Base-by-base conservation (phyloP, 495 filamentous ascomycete genomes). In the Pyrenula massariospora region DNA sequence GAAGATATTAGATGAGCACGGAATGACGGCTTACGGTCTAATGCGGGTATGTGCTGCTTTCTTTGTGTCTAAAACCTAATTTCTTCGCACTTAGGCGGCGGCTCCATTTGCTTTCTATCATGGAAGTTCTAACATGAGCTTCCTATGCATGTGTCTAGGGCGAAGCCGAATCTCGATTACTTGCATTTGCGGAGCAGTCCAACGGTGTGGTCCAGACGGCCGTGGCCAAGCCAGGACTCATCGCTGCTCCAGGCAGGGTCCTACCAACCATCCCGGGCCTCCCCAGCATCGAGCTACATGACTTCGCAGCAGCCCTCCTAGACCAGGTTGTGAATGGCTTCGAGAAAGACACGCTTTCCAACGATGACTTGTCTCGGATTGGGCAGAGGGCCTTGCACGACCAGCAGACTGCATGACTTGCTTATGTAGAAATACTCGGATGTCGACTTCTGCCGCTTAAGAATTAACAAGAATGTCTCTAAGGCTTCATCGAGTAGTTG, bases 261-360 rank as follows among this genome's bases (percentile, higher is more conserved):
- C 22, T 51, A 23, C 55, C 47, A 15, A 51, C 54, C 8, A 55
- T 58, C 48, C 31, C 53, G 22, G 61, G 51, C 2, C 20, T 58
- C 21, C 69, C 71, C 0, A 71, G 63, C 10, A 56, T 81, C 3
- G 25, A 63, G 3, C 57, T 73, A 1, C 47, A 51, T 19, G 68
- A 77, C 52, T 56, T 80, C 12, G 64, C 73, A 1, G 74, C 74
- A 10, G 66, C 76, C 5, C 58, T 79, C 58, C 24, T 82, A 3
- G 57, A 74, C 12, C 70, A 75, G 56, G 67, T 65, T 22, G 25
- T 75, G 1, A 57, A 74, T 47, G 77, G 79, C 12, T 67, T 76
- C 52, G 69, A 71, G 54, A 74, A 73, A 59, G 72, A 80, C 15
- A 69, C 73, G 22, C 57, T 80, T 25, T 53, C 50, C n/a, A 76